These are phyloP conservation scores for Coelastrella sp. DNA, from an alignment of 139 green algal species.

Conservation along the genomic window DNA sequence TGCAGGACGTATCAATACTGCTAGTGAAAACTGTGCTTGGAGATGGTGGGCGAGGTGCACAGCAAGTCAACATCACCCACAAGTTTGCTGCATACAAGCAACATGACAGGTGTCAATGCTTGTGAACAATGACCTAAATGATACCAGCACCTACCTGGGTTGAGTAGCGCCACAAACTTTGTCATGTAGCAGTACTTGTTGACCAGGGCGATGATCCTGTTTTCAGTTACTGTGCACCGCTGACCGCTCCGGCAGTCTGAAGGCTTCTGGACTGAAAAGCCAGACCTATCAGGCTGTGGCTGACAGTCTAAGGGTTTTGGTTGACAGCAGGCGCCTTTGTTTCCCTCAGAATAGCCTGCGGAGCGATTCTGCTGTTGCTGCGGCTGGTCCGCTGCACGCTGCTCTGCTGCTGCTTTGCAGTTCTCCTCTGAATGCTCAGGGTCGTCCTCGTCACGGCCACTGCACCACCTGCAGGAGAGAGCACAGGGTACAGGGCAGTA, in stretches of 20 bases:
- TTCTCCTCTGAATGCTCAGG: background rate
- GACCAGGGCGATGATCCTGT: background rate
- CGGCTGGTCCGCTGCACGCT: background rate
- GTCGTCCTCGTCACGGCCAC: background rate
- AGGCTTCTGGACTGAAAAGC: background rate
- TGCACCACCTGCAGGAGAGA: background rate
- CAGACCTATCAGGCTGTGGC: background rate
- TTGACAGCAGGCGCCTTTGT: background rate
- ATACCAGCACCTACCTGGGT: background rate
- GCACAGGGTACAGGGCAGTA: too few relatives aligned
- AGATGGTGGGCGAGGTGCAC: too few relatives aligned
- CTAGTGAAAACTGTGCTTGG: too few relatives aligned
- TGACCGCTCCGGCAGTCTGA: background rate
- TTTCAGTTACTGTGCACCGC: background rate
- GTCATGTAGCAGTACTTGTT: slow-evolving; percentile 3
- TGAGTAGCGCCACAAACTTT: background rate
- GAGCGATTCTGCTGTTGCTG: background rate
- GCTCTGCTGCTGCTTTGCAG: background rate
- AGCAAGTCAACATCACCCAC: too few relatives aligned
- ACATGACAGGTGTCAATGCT: too few relatives aligned
- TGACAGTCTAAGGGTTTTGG: background rate
- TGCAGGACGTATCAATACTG: too few relatives aligned
- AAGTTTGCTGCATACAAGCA: too few relatives aligned
- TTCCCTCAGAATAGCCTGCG: background rate
- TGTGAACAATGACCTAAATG: background rate